Base-by-base conservation (phyloP, 208 protist genomes). In the Leishmania major region DNA sequence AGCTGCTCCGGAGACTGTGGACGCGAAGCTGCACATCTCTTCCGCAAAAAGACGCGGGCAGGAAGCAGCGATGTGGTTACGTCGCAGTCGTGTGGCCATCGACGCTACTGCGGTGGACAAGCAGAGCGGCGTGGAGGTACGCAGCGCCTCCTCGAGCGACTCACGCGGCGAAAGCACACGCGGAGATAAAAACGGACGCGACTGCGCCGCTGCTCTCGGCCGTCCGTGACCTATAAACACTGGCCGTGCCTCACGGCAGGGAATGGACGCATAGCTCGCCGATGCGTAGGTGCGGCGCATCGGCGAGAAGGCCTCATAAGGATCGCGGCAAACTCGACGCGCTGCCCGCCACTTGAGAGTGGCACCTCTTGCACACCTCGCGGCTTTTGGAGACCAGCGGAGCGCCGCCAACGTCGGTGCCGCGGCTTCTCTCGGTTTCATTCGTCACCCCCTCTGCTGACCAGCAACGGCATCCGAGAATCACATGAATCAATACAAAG, bases 31-130 rank as follows among this genome's bases (percentile, higher is more conserved):
- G 35, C 78, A 75, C 78, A 81, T 60, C 53, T 59, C 66, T 40
- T 57, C 47, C 8, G 75, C 57, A 70, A 82, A 86, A 43, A 86
- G 83, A 19, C 70, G 64, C 15, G 83, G 83, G 45, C 83, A 86
- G 43, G 78, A 57, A 10, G 45, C 49, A 0, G 59, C 17, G 62
- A 83, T 37, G 60, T 62, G 55, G 49, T 75, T 86, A 67, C 83
- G 83, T 25, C 75, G 72, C 31, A 86, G 69, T 25, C 35, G 78
- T 43, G 69, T n/a, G 28, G 51, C 67, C 25, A 81, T 45, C 25
- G 35, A 31, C 28, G 28, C 37, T 28, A 2, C 25, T 49, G 51
- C 40, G 35, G 11, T 78, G 22, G 75, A 67, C 25, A 28, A 69
- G 17, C 57, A 78, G 37, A 47, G 59, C 10, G 75, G 59, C 59